Percentiles rank a stretch among this genome's conserved stretches.
phyloP scores from a whole-genome alignment of 257 asterid species.

The Solanum commersonii region DNA sequence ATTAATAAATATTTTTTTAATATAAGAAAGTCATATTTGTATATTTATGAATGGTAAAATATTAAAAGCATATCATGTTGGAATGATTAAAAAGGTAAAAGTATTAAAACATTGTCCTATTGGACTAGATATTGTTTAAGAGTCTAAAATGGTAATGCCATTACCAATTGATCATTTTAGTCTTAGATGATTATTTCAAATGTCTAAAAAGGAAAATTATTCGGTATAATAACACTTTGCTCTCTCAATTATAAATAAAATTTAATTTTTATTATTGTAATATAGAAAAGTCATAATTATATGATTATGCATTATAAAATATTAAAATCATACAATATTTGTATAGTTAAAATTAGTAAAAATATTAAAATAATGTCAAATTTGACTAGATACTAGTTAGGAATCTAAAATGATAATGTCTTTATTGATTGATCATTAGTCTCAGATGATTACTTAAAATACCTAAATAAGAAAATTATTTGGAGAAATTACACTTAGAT shows the following conservation, averaged over 20 bases:
- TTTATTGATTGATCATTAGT: neutral
- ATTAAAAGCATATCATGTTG: neutral
- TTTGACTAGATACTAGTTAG: neutral
- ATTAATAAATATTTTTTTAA: no score
- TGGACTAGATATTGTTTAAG: neutral
- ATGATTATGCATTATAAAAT: no score
- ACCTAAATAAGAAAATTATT: neutral
- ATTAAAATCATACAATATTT: no score
- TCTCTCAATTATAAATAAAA: neutral
- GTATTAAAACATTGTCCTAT: neutral
- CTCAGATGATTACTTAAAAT: neutral
- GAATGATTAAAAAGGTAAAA: neutral
- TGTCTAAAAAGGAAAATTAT: neutral
- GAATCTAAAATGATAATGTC: neutral
- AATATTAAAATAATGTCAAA: neutral
- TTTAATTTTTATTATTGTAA: no score
- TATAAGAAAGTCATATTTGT: neutral
- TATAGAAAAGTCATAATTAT: neutral
- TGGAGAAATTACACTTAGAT: neutral
- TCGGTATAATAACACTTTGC: no score
- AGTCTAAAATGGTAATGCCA: neutral
- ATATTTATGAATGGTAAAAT: neutral
- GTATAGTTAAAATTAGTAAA: no score
- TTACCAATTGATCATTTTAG: neutral
- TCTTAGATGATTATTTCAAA: neutral